Evolutionary conservation across 2,329 filamentous ascomycete species (phyloP).

Genomic region (Fusarium nurragi): DNA sequence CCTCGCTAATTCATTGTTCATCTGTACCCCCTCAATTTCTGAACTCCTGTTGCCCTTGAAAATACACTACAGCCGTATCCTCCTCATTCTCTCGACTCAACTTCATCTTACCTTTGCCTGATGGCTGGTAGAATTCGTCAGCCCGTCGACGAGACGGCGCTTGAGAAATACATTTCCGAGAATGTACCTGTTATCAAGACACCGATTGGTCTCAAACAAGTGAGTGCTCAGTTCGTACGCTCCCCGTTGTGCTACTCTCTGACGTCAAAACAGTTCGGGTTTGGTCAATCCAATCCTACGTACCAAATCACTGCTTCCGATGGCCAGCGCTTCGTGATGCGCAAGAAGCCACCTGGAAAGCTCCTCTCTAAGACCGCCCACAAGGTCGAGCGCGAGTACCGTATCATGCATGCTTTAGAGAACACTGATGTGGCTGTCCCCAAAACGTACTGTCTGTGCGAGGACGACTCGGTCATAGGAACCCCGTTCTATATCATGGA

Average conservation of each 20-base stretch:
- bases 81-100: background rate
- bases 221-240: conserved; percentile 50
- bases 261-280: conserved; percentile 76
- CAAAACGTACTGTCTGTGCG: conserved; percentile 83
- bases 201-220: conserved; percentile 90
- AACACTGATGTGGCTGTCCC: conserved; percentile 86
- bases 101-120: conserved; percentile 13
- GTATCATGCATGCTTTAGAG: conserved; percentile 84
- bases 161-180: conserved; percentile 80
- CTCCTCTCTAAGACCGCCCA: conserved; percentile 94
- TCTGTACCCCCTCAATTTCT: background rate
- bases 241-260: conserved; percentile 4
- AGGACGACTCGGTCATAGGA: conserved; percentile 81
- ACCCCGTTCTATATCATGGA: conserved; percentile 98
- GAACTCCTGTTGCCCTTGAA: background rate
- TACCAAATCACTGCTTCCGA: conserved; percentile 84
- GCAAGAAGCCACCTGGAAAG: conserved; percentile 97
- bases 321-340: conserved; percentile 82
- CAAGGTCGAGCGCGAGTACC: conserved; percentile 95
- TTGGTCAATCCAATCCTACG: conserved; percentile 96
- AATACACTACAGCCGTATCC: background rate
- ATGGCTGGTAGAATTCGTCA: conserved; percentile 93
- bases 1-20: background rate
- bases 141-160: conserved; percentile 81
- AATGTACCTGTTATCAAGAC: conserved; percentile 86